phyloP scores from a whole-genome alignment of 2,329 filamentous ascomycete species.

The Fusarium albidum region DNA sequence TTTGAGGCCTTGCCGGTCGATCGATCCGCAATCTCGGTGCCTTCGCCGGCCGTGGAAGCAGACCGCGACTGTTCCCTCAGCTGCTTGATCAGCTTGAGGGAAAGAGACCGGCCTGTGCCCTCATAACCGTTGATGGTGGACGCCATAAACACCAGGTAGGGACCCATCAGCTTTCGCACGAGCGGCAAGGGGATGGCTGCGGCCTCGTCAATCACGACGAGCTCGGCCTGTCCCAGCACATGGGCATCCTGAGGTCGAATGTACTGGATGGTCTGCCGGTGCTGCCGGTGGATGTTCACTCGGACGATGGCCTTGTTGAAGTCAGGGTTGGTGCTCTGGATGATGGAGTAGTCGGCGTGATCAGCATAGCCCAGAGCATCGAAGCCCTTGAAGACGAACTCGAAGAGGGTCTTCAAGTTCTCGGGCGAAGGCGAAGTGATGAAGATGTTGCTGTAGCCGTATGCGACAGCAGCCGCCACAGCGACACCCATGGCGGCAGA shows the following conservation, averaged over 20 bases:
- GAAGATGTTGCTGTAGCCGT: conserved; percentile 99
- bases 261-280: conserved; percentile 98
- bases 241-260: conserved; percentile 97
- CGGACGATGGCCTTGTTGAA: conserved; percentile 99
- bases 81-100: conserved; percentile 96
- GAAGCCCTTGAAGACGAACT: conserved; percentile 98
- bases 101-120: conserved; percentile 93
- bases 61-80: conserved; percentile 89
- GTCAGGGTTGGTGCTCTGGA: conserved; percentile 96
- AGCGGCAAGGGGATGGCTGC: conserved; percentile 94
- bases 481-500: conserved; percentile 95
- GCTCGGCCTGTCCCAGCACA: conserved; percentile 91
- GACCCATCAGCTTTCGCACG: conserved; percentile 93
- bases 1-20: conserved; percentile 78
- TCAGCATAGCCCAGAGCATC: conserved; percentile 94
- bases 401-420: conserved; percentile 97
- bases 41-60: conserved; percentile 61
- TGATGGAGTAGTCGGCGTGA: conserved; percentile 96
- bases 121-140: conserved; percentile 99
- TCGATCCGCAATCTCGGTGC: conserved; percentile 77
- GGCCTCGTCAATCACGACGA: conserved; percentile 96
- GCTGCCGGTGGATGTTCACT: conserved; percentile 93
- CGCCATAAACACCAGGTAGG: conserved; percentile 98
- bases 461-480: conserved; percentile 90
- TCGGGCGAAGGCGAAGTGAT: conserved; percentile 98